These are phyloP conservation scores for Buxus sempervirens DNA, from an alignment of 164 flowering plant genomes.

Conservation along the genomic window DNA sequence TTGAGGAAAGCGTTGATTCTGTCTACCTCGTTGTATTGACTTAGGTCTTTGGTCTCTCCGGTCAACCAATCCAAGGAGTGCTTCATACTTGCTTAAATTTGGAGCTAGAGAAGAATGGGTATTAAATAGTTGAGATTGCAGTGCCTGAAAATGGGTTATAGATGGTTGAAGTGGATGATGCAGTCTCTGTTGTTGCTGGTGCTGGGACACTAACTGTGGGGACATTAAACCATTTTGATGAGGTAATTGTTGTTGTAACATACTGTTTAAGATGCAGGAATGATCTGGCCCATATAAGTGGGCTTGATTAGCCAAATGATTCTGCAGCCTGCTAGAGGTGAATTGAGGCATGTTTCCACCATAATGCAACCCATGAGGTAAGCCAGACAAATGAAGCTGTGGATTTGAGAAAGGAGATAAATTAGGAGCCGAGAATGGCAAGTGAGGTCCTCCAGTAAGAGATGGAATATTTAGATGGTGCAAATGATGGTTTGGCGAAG, in stretches of 20 bases:
- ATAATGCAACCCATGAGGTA: slow-evolving; percentile 55
- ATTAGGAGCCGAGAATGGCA: slow-evolving; percentile 48
- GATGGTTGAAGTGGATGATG: slow-evolving; percentile 57
- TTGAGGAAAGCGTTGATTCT: slow-evolving; percentile 49
- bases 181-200: slow-evolving; percentile 55
- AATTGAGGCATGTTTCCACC: slow-evolving; percentile 48
- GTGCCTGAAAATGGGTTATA: slow-evolving; percentile 50
- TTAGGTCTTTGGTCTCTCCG: slow-evolving; percentile 62
- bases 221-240: slow-evolving; percentile 62
- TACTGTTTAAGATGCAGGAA: slow-evolving; percentile 38
- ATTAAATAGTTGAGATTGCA: slow-evolving; percentile 62
- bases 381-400: slow-evolving; percentile 48
- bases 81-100: slow-evolving; percentile 32
- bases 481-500: slow-evolving; percentile 46
- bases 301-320: slow-evolving; percentile 59
- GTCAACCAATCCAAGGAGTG: slow-evolving; percentile 46
- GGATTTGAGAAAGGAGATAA: slow-evolving; percentile 52
- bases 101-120: slow-evolving; percentile 38
- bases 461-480: slow-evolving; percentile 35
- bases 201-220: slow-evolving; percentile 50
- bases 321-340: slow-evolving; percentile 37
- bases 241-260: slow-evolving; percentile 50
- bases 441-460: slow-evolving; percentile 44
- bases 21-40: slow-evolving; percentile 52
- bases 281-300: slow-evolving; percentile 47